phyloP scores from a whole-genome alignment of 1,284 basidiomycete species.

The Cutaneotrichosporon sp. region DNA sequence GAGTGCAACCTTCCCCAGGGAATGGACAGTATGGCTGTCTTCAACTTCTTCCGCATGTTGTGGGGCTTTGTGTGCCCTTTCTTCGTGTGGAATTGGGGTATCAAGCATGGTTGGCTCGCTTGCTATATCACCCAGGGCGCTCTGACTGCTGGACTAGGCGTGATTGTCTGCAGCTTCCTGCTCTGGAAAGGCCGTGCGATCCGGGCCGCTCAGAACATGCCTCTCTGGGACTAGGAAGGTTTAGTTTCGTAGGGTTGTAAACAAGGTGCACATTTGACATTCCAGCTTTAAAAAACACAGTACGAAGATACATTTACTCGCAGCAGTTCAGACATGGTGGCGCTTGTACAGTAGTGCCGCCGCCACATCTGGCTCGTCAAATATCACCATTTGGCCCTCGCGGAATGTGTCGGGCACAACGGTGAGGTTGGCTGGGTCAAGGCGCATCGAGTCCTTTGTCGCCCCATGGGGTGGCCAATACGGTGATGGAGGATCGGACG shows the following conservation, averaged over 20 bases:
- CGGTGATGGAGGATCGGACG: conserved; percentile 27
- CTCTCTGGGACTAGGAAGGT: conserved; percentile 10
- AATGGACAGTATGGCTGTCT: conserved; percentile 49
- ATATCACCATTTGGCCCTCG: conserved; percentile 37
- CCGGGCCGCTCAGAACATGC: conserved; percentile 36
- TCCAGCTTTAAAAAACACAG: not conserved
- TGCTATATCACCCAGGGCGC: conserved; percentile 42
- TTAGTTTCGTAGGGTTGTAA: too few relatives aligned
- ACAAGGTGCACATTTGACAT: not conserved
- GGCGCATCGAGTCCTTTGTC: conserved; percentile 33
- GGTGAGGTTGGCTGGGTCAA: conserved; percentile 33
- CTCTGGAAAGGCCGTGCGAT: conserved; percentile 37
- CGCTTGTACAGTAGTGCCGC: not conserved
- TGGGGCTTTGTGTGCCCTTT: conserved; percentile 49
- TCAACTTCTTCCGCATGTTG: conserved; percentile 50
- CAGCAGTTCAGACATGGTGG: not conserved
- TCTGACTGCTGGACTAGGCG: conserved; percentile 33
- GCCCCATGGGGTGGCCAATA: conserved; percentile 39
- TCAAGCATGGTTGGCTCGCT: conserved; percentile 32
- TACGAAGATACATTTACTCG: not conserved
- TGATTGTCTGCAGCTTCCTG: conserved; percentile 29
- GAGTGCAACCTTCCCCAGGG: conserved; percentile 44
- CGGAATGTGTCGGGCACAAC: conserved; percentile 43
- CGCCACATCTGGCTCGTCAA: conserved; percentile 20
- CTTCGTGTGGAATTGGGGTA: conserved; percentile 46